Evolutionary conservation across 2,329 filamentous ascomycete species (phyloP), one percentile per base, ranked within the genome.

Genomic region (Blastomyces percursus): DNA sequence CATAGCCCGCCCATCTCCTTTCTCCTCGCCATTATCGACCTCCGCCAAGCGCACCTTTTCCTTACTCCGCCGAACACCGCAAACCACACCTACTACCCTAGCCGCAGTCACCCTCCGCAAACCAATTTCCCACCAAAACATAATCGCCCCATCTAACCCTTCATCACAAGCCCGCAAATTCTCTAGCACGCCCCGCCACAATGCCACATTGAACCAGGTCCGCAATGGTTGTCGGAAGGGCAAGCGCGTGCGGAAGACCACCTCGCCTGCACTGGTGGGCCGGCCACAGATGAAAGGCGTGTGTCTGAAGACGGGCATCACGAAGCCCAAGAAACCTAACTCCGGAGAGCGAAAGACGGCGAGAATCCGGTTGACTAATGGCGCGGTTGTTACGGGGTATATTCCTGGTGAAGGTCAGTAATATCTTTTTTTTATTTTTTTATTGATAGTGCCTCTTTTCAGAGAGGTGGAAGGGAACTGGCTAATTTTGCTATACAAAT

Each of bases 301-400:
- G 46, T 97, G 94, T 76, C 80, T 99, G 67, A 92, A 95, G 74
- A 94, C 97, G 64, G 91, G 90, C 71, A 90, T 92, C 69, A 91
- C 89, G 70, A 91, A 94, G 72, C 94, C 94, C 62, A 99, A 99
- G 86, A 99, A 99, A 79, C 94, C 94, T 67, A 99, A 99, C 77
- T 99, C 94, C 35, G 94, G 92, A 62, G 91, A 97, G 82, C 83
- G 94, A 66, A 99, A 99, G 81, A 94, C 91, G 63, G 93, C 93
- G 2, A 90, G 93, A 81, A 88, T 99, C 24, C 83, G 92, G 69
- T 80, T 99, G 73, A 94, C 89, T 64, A 92, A 85, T 66, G 94
- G 94, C 62, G 90, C 86, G 73, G 84, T 95, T 64, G 82, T 99
- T 66, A 96, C 91, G 64, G 90, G 90, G 32, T 97, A 96, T 79